phyloP scores from a whole-genome alignment of 73 alveolate genomes.

The Strombidium stylifer region DNA sequence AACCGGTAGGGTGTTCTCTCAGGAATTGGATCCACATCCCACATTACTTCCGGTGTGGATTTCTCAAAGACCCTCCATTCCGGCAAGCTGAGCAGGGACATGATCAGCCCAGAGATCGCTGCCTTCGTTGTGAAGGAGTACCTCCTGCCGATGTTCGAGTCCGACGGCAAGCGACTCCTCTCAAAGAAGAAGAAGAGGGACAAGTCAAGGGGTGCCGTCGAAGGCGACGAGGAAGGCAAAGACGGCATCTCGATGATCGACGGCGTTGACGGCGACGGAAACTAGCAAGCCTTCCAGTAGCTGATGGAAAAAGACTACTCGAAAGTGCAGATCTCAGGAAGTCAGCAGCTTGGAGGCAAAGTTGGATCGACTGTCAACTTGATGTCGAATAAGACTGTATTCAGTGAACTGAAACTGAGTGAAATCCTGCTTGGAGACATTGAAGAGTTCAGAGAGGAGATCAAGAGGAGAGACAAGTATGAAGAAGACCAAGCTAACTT shows the following conservation, averaged over 20 bases:
- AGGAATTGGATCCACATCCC: too few species aligned
- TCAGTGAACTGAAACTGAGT: too few species aligned
- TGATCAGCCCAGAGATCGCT: slow-evolving; percentile 56
- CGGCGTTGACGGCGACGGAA: slow-evolving; percentile 1
- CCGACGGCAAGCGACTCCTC: slow-evolving; percentile 16
- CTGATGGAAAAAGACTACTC: not conserved
- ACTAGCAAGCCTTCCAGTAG: not conserved
- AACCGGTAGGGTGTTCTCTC: too few species aligned
- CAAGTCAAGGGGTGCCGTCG: not conserved
- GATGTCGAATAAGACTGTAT: too few species aligned
- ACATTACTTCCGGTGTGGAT: too few species aligned
- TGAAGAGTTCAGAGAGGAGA: too few species aligned
- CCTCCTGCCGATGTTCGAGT: slow-evolving; percentile 58
- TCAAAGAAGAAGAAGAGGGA: not conserved
- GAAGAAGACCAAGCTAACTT: too few species aligned
- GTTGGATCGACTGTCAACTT: too few species aligned
- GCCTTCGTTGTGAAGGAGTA: slow-evolving; percentile 52
- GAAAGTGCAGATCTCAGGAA: not conserved
- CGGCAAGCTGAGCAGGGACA: not conserved
- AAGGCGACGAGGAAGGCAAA: not conserved
- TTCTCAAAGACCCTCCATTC: too few species aligned
- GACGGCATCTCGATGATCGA: too few species aligned
- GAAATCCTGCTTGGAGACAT: too few species aligned
- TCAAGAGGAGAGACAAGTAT: too few species aligned
- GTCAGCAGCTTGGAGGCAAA: not conserved